phyloP scores from a whole-genome alignment of 495 filamentous ascomycete species.

The Viridothelium virens region DNA sequence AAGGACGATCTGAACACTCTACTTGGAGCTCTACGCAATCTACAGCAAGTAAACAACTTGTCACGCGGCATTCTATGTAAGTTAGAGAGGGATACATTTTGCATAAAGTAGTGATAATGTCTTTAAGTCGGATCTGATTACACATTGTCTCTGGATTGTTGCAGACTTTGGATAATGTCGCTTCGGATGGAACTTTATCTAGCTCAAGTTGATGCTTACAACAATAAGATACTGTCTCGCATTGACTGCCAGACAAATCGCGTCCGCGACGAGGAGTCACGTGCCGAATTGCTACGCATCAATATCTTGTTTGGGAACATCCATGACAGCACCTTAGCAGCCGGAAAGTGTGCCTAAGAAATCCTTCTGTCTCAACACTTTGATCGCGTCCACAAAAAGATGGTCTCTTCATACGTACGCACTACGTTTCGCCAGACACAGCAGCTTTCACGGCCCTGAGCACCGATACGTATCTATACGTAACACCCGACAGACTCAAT shows the following conservation, averaged over 20 bases:
- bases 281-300: neutral
- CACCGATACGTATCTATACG: no score
- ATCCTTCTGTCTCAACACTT: no score
- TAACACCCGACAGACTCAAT: neutral
- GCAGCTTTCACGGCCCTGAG: no score
- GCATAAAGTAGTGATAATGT: neutral
- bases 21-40: neutral
- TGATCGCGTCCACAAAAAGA: no score
- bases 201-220: neutral
- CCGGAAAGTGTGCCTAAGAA: no score
- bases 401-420: no score
- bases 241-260: neutral
- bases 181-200: neutral
- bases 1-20: neutral
- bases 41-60: neutral
- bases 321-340: no score
- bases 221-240: neutral
- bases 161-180: neutral
- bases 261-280: neutral
- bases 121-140: neutral
- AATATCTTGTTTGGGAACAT: neutral
- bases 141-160: neutral
- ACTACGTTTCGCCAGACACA: no score
- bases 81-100: neutral
- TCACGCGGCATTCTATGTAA: neutral